Conservation (phyloP, 176 grass and related monocot species). For the Typha latifolia region DNA sequence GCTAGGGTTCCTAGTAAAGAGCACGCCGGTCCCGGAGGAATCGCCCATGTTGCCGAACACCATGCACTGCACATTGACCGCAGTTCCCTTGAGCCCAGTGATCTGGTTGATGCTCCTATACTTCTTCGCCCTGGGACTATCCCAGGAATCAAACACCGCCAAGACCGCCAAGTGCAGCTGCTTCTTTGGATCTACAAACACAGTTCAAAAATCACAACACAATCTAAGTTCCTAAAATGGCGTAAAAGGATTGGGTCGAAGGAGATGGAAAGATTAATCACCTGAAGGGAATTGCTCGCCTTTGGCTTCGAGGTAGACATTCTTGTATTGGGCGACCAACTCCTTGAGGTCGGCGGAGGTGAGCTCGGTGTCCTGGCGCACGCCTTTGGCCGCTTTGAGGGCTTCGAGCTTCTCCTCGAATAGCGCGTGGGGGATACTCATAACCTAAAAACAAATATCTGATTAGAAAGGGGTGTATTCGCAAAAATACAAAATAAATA, state of each 20-base stretch:
- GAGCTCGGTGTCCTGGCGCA: conserved; percentile 58
- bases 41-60: conserved; percentile 98
- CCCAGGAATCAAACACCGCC: conserved; percentile 90
- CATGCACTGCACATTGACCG: conserved; percentile 95
- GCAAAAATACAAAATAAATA: too few species aligned
- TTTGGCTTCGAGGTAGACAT: conserved; percentile 73
- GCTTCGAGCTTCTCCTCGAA: conserved; percentile 80
- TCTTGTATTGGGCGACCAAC: conserved; percentile 70
- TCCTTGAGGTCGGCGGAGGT: conserved; percentile 68
- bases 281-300: conserved; percentile 79
- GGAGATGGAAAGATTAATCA: neutral
- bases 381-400: conserved; percentile 61
- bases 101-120: conserved; percentile 94
- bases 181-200: conserved; percentile 54
- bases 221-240: too few species aligned
- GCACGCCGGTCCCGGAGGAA: conserved; percentile 89
- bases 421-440: conserved; percentile 61
- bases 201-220: neutral
- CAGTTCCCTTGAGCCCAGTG: conserved; percentile 68
- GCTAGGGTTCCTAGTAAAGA: conserved; percentile 91
- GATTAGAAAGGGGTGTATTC: neutral
- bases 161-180: conserved; percentile 61
- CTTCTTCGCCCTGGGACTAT: conserved; percentile 80
- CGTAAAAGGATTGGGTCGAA: too few species aligned
- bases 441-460: conserved; percentile 24